Percentiles rank a stretch among this genome's conserved stretches.
Evolutionary conservation across 2,329 filamentous ascomycete genomes (phyloP).

Genomic region (Hypoxylon sp.): DNA sequence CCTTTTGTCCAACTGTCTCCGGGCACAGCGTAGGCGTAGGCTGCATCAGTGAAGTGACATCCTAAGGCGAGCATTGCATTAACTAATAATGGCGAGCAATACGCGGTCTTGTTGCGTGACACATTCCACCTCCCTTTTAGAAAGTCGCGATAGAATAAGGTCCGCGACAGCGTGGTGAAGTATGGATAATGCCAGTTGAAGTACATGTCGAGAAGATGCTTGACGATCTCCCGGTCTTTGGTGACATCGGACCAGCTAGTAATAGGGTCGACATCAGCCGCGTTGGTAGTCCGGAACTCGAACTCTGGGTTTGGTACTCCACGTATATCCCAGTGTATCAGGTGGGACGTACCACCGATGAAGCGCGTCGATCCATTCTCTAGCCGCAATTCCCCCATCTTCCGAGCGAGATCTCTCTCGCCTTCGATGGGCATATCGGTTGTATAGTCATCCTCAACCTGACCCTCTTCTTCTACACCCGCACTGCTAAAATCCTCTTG

Average conservation of each 20-base stretch:
- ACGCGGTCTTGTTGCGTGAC: conserved; percentile 68
- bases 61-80: conserved; percentile 94
- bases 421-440: conserved; percentile 61
- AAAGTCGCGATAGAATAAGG: conserved; percentile 89
- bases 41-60: conserved; percentile 88
- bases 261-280: conserved; percentile 74
- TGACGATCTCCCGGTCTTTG: conserved; percentile 79
- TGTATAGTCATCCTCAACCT: conserved; percentile 58
- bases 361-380: conserved; percentile 91
- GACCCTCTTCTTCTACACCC: conserved; percentile 55
- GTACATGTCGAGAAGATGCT: conserved; percentile 95
- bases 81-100: conserved; percentile 90
- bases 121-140: conserved; percentile 73
- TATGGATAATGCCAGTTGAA: conserved; percentile 98
- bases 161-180: conserved; percentile 90
- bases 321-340: conserved; percentile 80
- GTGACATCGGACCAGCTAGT: conserved; percentile 91
- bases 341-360: conserved; percentile 92
- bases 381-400: conserved; percentile 90
- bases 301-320: conserved; percentile 56
- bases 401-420: conserved; percentile 87
- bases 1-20: conserved; percentile 88
- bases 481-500: conserved; percentile 56
- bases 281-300: conserved; percentile 61
- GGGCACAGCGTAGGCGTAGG: conserved; percentile 76